Conservation (phyloP, 1,284 basidiomycete species). For the Cutaneotrichosporon sp. region DNA sequence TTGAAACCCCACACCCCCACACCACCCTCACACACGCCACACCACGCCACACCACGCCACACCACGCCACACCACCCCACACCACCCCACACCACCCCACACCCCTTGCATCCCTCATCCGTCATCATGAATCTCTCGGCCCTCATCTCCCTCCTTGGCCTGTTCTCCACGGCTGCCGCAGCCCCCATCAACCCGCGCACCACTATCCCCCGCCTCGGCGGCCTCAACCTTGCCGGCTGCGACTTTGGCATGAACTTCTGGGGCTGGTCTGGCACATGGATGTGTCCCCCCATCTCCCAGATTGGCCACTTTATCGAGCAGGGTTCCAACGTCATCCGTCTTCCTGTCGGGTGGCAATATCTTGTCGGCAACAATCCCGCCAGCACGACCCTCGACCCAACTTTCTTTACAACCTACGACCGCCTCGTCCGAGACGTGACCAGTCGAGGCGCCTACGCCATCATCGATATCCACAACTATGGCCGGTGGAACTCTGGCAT, state of each 20-base stretch:
- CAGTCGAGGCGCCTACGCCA: conserved; percentile 57
- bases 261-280: conserved; percentile 29
- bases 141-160: conserved; percentile 14
- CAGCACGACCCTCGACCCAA: conserved; percentile 51
- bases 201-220: conserved; percentile 38
- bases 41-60: neutral
- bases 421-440: conserved; percentile 57
- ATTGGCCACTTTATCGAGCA: conserved; percentile 59
- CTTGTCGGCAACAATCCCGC: conserved; percentile 56
- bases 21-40: neutral
- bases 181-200: conserved; percentile 15
- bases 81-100: neutral
- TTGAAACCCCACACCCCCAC: neutral
- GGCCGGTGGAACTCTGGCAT: conserved; percentile 51
- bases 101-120: neutral
- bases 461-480: conserved; percentile 58
- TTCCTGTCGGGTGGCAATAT: conserved; percentile 61
- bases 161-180: conserved; percentile 20
- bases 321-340: conserved; percentile 48
- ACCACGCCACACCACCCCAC: neutral
- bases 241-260: conserved; percentile 41
- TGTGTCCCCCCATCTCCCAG: conserved; percentile 58
- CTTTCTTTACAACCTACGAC: conserved; percentile 57
- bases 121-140: conserved; percentile 20
- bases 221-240: conserved; percentile 45